Conservation (phyloP, 2,329 filamentous ascomycete genomes). For the Bretziella fagacearum region DNA sequence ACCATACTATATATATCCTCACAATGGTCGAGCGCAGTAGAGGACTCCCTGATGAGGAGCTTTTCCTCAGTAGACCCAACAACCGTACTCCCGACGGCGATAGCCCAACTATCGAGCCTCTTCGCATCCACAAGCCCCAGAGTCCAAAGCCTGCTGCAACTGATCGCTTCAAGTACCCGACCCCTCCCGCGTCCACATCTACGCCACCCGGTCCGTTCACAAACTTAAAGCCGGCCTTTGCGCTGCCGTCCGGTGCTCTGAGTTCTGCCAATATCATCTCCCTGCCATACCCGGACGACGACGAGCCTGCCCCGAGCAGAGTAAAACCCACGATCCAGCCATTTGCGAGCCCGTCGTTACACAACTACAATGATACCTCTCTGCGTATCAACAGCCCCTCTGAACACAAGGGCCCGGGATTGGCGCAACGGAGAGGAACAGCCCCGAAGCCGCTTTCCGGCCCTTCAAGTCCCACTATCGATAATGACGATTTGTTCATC, state of each 20-base stretch:
- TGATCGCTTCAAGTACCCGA: constrained; percentile 36
- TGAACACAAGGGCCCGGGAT: constrained; percentile 42
- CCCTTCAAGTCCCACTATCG: constrained; percentile 58
- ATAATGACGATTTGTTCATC: constrained; percentile 67
- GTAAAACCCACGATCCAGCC: constrained; percentile 22
- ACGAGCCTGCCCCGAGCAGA: constrained; percentile 27
- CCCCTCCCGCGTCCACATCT: constrained; percentile 25
- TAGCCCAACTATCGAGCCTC: constrained; percentile 64
- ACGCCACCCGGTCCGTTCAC: constrained; percentile 26
- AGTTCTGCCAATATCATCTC: constrained; percentile 43
- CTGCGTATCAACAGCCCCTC: constrained; percentile 38
- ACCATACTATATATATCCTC: too few species aligned
- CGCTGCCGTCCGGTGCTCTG: constrained; percentile 49
- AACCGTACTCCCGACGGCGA: constrained; percentile 32
- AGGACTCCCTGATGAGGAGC: constrained; percentile 61
- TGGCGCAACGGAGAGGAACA: constrained; percentile 71
- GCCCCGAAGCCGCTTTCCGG: constrained; percentile 69
- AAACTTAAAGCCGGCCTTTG: constrained; percentile 38
- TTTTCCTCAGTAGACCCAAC: constrained; percentile 53
- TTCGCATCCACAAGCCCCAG: constrained; percentile 69
- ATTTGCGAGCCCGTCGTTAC: constrained; percentile 28
- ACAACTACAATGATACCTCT: constrained; percentile 32
- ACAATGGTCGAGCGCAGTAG: constrained; percentile 34
- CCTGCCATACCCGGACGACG: constrained; percentile 59
- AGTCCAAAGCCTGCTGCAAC: constrained; percentile 37